Percentiles rank a stretch among this genome's conserved stretches.
phyloP scores from a whole-genome alignment of 106 monocot genomes.

The Acorus calamus region DNA sequence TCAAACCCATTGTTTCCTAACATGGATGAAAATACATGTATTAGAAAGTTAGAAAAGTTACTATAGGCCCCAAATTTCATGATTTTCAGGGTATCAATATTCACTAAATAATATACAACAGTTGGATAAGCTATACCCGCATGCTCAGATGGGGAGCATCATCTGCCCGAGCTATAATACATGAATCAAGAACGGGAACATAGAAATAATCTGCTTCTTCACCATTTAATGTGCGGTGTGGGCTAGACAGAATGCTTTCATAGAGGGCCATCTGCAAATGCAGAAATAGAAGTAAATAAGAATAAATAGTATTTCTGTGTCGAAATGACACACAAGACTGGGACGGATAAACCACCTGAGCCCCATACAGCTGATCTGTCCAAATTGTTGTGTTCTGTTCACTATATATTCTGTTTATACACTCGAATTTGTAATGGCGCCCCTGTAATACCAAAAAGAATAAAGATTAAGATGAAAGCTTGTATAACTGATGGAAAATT shows the following conservation, averaged over 20 bases:
- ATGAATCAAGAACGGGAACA: constrained; percentile 90
- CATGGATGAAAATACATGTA: neutral
- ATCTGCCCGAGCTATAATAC: constrained; percentile 72
- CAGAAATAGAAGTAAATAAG: constrained; percentile 1
- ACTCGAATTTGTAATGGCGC: constrained; percentile 65
- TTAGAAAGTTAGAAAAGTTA: neutral
- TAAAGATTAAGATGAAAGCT: neutral
- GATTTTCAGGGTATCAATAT: no score
- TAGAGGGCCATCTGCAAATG: constrained; percentile 67
- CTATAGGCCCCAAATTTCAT: no score
- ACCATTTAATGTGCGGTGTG: constrained; percentile 85
- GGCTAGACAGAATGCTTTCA: constrained; percentile 88
- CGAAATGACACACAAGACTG: no score
- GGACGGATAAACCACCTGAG: constrained; percentile 41
- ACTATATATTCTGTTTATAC: constrained; percentile 80
- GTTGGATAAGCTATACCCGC: constrained; percentile 23
- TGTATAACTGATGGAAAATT: no score
- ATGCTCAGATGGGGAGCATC: constrained; percentile 59
- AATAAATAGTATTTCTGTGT: neutral
- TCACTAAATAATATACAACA: no score
- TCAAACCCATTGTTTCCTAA: constrained; percentile 47
- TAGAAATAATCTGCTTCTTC: constrained; percentile 95
- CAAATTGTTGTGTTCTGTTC: constrained; percentile 71
- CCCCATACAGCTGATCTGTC: constrained; percentile 68
- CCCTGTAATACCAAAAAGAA: constrained; percentile 40